Percentiles rank a stretch among this genome's conserved stretches.
Conservation (phyloP, 495 filamentous ascomycete species). For the Xylaria curta region DNA sequence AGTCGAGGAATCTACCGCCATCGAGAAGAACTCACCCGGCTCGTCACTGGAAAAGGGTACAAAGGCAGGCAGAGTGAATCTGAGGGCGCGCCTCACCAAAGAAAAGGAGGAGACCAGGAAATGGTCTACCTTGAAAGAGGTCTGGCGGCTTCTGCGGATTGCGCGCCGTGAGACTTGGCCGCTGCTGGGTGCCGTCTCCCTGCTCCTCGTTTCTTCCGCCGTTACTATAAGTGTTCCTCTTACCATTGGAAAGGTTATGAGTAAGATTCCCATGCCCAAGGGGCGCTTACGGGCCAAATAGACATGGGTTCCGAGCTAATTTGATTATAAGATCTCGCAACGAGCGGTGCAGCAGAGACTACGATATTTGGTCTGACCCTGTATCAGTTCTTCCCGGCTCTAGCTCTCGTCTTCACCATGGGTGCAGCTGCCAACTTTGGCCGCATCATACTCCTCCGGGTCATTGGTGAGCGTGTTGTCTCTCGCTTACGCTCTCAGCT, state of each 20-base stretch:
- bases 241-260: slow-evolving; percentile 93
- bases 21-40: not conserved
- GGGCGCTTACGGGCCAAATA: not conserved
- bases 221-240: slow-evolving; percentile 96
- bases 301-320: slow-evolving; percentile 15
- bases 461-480: slow-evolving; percentile 94
- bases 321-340: slow-evolving; percentile 64
- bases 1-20: not conserved
- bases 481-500: slow-evolving; percentile 86
- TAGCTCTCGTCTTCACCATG: slow-evolving; percentile 71
- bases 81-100: slow-evolving; percentile 84
- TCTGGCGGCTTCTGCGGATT: slow-evolving; percentile 88
- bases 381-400: slow-evolving; percentile 77
- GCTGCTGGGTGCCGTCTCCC: slow-evolving; percentile 78
- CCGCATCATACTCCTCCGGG: slow-evolving; percentile 89
- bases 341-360: slow-evolving; percentile 56
- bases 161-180: slow-evolving; percentile 81
- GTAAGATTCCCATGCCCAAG: slow-evolving; percentile 16
- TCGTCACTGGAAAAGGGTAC: slow-evolving; percentile 69
- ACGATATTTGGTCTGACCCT: slow-evolving; percentile 75
- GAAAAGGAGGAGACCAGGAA: slow-evolving; percentile 70
- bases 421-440: slow-evolving; percentile 92
- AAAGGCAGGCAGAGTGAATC: slow-evolving; percentile 87
- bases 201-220: slow-evolving; percentile 83
- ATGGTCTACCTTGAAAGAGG: slow-evolving; percentile 70